Evolutionary conservation across 2,329 filamentous ascomycete species (phyloP).

Genomic region (Fusarium praegraminearum): DNA sequence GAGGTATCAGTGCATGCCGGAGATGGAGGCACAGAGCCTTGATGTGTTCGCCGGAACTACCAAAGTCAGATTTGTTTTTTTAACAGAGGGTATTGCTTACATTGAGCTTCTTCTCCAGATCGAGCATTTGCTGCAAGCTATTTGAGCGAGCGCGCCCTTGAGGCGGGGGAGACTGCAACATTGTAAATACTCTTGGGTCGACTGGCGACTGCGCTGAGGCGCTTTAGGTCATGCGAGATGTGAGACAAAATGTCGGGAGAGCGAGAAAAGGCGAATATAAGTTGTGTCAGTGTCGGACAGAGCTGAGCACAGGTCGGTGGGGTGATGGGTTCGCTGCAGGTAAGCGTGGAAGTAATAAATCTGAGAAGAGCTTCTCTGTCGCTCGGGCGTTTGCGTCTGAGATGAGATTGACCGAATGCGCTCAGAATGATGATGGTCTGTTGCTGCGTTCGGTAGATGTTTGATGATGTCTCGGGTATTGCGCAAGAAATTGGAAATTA

Average conservation of each 20-base stretch:
- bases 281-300: slow-evolving; percentile 24
- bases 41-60: slow-evolving; percentile 38
- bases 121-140: slow-evolving; percentile 70
- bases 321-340: slow-evolving; percentile 36
- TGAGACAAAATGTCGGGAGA: slow-evolving; percentile 22
- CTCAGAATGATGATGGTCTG: background rate
- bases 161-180: slow-evolving; percentile 33
- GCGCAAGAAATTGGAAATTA: slow-evolving; percentile 4
- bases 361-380: slow-evolving; percentile 9
- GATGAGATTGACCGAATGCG: slow-evolving; percentile 16
- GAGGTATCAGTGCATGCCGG: slow-evolving; percentile 31
- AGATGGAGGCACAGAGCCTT: slow-evolving; percentile 37
- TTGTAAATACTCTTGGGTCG: slow-evolving; percentile 23
- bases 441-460: slow-evolving; percentile 21
- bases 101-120: slow-evolving; percentile 69
- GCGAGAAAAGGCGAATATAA: slow-evolving; percentile 19
- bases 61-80: slow-evolving; percentile 1
- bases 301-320: slow-evolving; percentile 18
- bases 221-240: slow-evolving; percentile 32
- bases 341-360: slow-evolving; percentile 24
- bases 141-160: slow-evolving; percentile 51
- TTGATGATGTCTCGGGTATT: slow-evolving; percentile 29
- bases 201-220: slow-evolving; percentile 22
- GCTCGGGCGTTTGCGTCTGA: slow-evolving; percentile 23
- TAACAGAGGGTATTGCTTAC: slow-evolving; percentile 55